Evolutionary conservation across 1,284 basidiomycete genomes (phyloP), one percentile per base, ranked within the genome.

Genomic region (Cryptococcus jaspeensis): DNA sequence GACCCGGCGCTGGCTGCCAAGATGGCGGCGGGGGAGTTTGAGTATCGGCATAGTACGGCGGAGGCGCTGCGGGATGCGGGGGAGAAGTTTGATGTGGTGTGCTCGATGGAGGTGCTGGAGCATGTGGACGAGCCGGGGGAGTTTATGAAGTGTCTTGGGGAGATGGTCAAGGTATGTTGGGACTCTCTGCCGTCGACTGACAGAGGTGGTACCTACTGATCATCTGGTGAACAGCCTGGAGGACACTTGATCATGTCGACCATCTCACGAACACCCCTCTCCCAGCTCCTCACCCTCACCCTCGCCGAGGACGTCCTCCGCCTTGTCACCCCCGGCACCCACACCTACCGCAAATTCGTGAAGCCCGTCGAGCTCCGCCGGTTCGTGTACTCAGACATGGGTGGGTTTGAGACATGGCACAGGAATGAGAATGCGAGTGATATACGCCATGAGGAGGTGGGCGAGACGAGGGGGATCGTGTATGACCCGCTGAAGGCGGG

Each of bases 91-190:
- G 95, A 99, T 74, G 82, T 95, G 7, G 93, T 99, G 15, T 96
- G 92, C 73, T 90, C 92, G 11, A 93, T 99, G 92, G 96, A 99
- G 74, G 94, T 99, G 16, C 73, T 99, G 43, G 96, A 99, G 79
- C 96, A 99, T 71, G 96, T 99, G 58, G 89, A 96, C 71, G 86
- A 93, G 65, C 95, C 96, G 0, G 81, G 85, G 12, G 83, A 83
- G 7, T 99, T 99, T 75, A 81, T 97, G 50, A 80, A 84, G 45
- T 86, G 87, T 47, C 88, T 92, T 62, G 87, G 89, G 0, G 82
- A 88, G 59, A 83, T 96, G 50, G 85, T 94, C 62, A 96, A 93
- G 79, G 92, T 90, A 59, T 49, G 83, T 52, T 23, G 12, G 16
- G 13, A 32, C 6, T 5, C 12, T 38, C 13, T 22, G 38, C 25